Base-by-base conservation (phyloP, 176 grass and related monocot species). In the Aegilops umbellulata region DNA sequence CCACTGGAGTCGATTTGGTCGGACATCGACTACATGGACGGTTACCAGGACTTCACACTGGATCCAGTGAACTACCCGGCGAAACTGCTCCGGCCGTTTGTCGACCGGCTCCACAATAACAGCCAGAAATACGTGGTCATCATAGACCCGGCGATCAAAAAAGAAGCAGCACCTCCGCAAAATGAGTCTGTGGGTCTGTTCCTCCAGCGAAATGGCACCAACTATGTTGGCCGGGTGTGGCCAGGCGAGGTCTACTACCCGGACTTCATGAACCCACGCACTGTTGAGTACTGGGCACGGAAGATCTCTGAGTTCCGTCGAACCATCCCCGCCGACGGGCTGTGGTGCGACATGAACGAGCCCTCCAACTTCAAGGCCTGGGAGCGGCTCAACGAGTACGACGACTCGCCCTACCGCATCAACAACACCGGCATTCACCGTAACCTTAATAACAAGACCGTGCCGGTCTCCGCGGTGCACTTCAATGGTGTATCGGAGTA, bases 1-100 rank as follows among this genome's bases (percentile, higher is more conserved):
- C 96, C 96, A 9, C 61, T 98, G 6, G 96, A 98, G 84, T 91
- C 94, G 15, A 98, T 98, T 90, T 98, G 96, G 96, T 94, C 93
- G 2, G 93, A 98, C 84, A 98, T 98, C n/a, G 96, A 98, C 80
- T 89, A 98, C 93, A 98, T 98, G 96, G 93, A 98, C 67, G 87
- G 64, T n/a, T 94, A 26, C 88, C 95, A 95, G 69, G 96, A 98
- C 81, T 98, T 95, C 81, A 98, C 96, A 0, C 78, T 98, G 0
- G 91, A 98, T 63, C 96, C 96, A 7, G 67, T 95, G 35, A 98
- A 98, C 76, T 98, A 94, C 67, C 91, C 96, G 36, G 86, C 86
- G 10, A 76, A 68, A 1, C 68, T 46, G 2, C 84, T 98, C 83
- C 89, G 83, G 2, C 65, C 29, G 22, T 94, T 98, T 31, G 88